Percentiles rank a stretch among this genome's conserved stretches.
Conservation (phyloP, 352 stramenopile genomes). For the Hyaloperonospora arabidopsidis region DNA sequence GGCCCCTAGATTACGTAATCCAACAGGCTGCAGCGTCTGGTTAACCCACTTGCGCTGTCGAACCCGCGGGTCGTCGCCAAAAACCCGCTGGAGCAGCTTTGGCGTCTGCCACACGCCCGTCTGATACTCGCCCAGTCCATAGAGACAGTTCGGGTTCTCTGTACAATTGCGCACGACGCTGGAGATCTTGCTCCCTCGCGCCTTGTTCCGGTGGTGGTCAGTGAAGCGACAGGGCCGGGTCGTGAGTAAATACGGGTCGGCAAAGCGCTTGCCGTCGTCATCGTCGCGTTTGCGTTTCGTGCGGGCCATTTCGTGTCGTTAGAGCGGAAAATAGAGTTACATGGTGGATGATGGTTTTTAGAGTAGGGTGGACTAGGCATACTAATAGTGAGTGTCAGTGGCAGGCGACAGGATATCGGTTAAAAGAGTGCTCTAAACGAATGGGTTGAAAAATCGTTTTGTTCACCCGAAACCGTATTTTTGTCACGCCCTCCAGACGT, state of each 20-base stretch:
- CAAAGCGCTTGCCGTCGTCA: constrained; percentile 23
- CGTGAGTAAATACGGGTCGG: constrained; percentile 51
- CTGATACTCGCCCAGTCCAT: constrained; percentile 67
- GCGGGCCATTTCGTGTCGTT: constrained; percentile 8
- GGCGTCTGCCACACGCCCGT: constrained; percentile 64
- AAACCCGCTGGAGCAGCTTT: constrained; percentile 41
- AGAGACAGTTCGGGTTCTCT: constrained; percentile 84
- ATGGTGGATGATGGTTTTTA: no score
- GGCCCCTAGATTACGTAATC: constrained; percentile 79
- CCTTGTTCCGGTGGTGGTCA: constrained; percentile 46
- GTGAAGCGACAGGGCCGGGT: constrained; percentile 38
- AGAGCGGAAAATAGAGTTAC: no score
- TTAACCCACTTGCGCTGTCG: constrained; percentile 18
- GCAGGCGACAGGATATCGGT: no score
- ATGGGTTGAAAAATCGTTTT: no score
- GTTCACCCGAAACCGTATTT: no score
- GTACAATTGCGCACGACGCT: constrained; percentile 51
- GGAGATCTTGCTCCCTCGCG: constrained; percentile 36
- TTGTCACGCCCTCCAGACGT: no score
- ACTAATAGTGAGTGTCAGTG: no score
- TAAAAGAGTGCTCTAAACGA: no score
- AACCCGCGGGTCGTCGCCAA: constrained; percentile 65
- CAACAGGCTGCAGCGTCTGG: constrained; percentile 30
- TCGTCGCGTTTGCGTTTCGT: constrained; percentile 54
- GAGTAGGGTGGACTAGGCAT: no score